Evolutionary conservation across 2,329 filamentous ascomycete genomes (phyloP).

Genomic region (Plectosphaerella cucumerina): DNA sequence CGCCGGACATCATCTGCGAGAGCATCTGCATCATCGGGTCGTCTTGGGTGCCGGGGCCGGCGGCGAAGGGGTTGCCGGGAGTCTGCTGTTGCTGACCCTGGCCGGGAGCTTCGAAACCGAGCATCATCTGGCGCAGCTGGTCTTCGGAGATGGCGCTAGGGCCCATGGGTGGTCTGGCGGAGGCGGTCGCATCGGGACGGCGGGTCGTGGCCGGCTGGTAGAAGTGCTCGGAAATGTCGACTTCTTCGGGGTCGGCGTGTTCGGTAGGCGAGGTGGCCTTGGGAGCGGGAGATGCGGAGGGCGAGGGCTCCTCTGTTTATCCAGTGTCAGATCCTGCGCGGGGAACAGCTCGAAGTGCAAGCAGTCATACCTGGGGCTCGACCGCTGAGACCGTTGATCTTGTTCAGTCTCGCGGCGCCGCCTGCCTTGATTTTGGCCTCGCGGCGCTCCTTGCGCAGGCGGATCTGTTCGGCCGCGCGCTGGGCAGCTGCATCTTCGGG

Average conservation of each 20-base stretch:
- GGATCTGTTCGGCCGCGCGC: slow-evolving; percentile 60
- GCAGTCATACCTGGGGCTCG: slow-evolving; percentile 40
- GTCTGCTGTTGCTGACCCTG: slow-evolving; percentile 15
- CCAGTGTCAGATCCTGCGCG: not conserved
- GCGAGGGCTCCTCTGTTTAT: slow-evolving; percentile 2
- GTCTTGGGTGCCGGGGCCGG: slow-evolving; percentile 27
- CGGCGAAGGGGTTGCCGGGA: slow-evolving; percentile 26
- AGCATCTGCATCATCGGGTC: slow-evolving; percentile 52
- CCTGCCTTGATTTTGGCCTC: slow-evolving; percentile 75
- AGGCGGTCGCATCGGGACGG: slow-evolving; percentile 23
- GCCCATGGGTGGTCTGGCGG: slow-evolving; percentile 21
- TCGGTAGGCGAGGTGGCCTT: slow-evolving; percentile 21
- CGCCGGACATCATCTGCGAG: slow-evolving; percentile 25
- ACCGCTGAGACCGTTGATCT: slow-evolving; percentile 69
- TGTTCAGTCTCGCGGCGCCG: slow-evolving; percentile 65
- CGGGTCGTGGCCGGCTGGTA: slow-evolving; percentile 44
- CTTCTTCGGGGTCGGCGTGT: slow-evolving; percentile 66
- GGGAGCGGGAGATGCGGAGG: slow-evolving; percentile 8
- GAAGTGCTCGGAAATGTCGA: slow-evolving; percentile 74
- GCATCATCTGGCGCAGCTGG: slow-evolving; percentile 63
- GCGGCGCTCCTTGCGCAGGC: slow-evolving; percentile 72
- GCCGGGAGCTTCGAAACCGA: slow-evolving; percentile 43
- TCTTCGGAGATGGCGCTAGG: slow-evolving; percentile 44
- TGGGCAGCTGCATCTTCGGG: slow-evolving; percentile 45
- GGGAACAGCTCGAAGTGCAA: not conserved